Evolutionary conservation across 2,329 filamentous ascomycete species (phyloP), one percentile per base, ranked within the genome.

Genomic region (Raffaelea albimanens): DNA sequence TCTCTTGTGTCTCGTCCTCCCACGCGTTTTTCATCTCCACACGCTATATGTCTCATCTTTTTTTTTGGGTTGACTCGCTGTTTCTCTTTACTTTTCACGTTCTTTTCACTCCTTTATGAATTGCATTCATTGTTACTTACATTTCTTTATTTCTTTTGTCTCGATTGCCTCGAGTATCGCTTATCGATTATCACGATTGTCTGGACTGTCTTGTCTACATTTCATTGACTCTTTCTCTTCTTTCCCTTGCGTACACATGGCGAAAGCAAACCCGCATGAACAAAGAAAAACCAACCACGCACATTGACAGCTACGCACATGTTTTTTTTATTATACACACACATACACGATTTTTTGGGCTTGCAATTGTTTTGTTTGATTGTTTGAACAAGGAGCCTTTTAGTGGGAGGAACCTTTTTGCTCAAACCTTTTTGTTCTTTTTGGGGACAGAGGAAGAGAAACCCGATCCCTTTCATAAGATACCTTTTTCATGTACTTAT

Each of bases 71-170:
- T n/a, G n/a, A n/a, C n/a, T n/a, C n/a, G n/a, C n/a, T n/a, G n/a
- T 23, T 45, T 45, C n/a, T 38, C 33, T 23, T 39, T 20, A n/a
- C n/a, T n/a, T n/a, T n/a, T n/a, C n/a, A n/a, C n/a, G n/a, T n/a
- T n/a, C n/a, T n/a, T n/a, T 34, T 16, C 16, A 34, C 31, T 13
- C 47, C 18, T 42, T 45, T 47, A 42, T 25, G 16, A 43, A 7
- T 25, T 42, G 19, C 40, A 25, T 25, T 46, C 18, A 18, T 40
- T 47, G n/a, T n/a, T n/a, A n/a, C n/a, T n/a, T n/a, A n/a, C n/a
- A n/a, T 20, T 31, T 13, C 42, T 44, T 33, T 40, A 11, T 44
- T 41, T 22, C 16, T 20, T 43, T 20, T 39, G 1, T 38, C 40
- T 40, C 43, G 22, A 31, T 44, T 33, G 39, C 23, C n/a, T 23